Percentiles rank a stretch among this genome's conserved stretches.
These are phyloP conservation scores for Coniochaeta ligniaria DNA, from an alignment of 2,329 filamentous ascomycete species.

Conservation along the genomic window DNA sequence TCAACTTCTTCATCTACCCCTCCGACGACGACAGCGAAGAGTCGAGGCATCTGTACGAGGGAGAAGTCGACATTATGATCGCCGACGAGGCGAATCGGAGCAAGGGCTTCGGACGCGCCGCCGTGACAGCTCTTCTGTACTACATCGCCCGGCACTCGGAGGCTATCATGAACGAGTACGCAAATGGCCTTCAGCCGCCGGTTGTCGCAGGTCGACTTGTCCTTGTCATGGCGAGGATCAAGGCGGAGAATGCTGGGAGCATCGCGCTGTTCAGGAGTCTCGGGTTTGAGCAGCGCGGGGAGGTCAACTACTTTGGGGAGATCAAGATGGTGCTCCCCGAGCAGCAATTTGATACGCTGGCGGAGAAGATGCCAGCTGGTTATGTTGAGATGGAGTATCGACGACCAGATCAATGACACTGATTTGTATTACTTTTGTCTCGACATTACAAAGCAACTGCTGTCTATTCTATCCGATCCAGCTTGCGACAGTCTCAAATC, in stretches of 20 bases:
- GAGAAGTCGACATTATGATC: slow-evolving; percentile 85
- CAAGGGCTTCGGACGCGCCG: slow-evolving; percentile 56
- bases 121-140: slow-evolving; percentile 59
- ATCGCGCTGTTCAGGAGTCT: slow-evolving; percentile 42
- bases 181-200: neutral
- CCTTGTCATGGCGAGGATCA: slow-evolving; percentile 36
- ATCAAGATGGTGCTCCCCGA: slow-evolving; percentile 39
- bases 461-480: neutral
- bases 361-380: slow-evolving; percentile 7
- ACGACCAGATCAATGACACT: slow-evolving; percentile 4
- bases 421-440: neutral
- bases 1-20: slow-evolving; percentile 71
- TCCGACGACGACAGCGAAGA: slow-evolving; percentile 49
- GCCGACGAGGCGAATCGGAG: slow-evolving; percentile 51
- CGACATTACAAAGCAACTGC: neutral
- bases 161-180: slow-evolving; percentile 52
- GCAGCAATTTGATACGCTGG: slow-evolving; percentile 3
- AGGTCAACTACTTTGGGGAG: slow-evolving; percentile 54
- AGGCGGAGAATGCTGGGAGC: slow-evolving; percentile 46
- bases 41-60: slow-evolving; percentile 37
- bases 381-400: slow-evolving; percentile 16
- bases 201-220: neutral
- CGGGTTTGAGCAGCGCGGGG: slow-evolving; percentile 44
- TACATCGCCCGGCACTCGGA: slow-evolving; percentile 54
- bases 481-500: neutral